A percentile compares a stretch with the other conserved stretches of the same genome.
These are phyloP conservation scores for Aspergillus sp. DNA, from an alignment of 2,329 filamentous ascomycete species.

Conservation along the genomic window DNA sequence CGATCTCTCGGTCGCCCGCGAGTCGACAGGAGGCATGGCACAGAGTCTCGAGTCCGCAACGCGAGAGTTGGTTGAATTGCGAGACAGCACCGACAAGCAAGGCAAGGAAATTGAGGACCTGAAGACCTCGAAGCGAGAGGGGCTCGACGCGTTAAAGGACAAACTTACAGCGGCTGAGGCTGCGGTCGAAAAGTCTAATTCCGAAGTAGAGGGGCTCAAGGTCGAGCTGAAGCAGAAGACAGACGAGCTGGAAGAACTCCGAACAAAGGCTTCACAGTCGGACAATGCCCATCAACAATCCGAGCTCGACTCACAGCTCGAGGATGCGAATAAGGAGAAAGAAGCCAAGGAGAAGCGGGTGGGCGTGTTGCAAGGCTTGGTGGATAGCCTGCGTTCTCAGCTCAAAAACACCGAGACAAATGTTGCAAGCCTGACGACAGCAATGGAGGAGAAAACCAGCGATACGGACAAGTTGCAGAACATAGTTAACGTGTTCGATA, in stretches of 20 bases:
- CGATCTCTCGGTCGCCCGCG: conserved; percentile 61
- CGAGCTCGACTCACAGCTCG: conserved; percentile 22
- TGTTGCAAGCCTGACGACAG: conserved; percentile 36
- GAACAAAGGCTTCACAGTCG: conserved; percentile 17
- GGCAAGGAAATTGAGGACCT: conserved; percentile 39
- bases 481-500: conserved; percentile 34
- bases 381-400: conserved; percentile 46
- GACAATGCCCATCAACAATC: conserved; percentile 13
- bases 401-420: conserved; percentile 45
- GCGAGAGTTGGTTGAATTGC: conserved; percentile 50
- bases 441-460: conserved; percentile 32
- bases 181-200: conserved; percentile 19
- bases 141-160: conserved; percentile 33
- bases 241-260: conserved; percentile 29
- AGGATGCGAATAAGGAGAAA: conserved; percentile 27
- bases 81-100: conserved; percentile 43
- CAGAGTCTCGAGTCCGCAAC: conserved; percentile 58
- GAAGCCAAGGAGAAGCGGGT: conserved; percentile 42
- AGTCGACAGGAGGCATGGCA: conserved; percentile 59
- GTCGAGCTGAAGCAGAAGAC: conserved; percentile 32
- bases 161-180: conserved; percentile 26
- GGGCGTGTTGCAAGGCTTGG: conserved; percentile 46
- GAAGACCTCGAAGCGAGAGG: conserved; percentile 31
- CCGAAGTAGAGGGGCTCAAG: conserved; percentile 26
- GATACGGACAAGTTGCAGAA: conserved; percentile 23